Base-by-base conservation (phyloP, 441 rosid genomes). In the Rhodomyrtus psidioides region DNA sequence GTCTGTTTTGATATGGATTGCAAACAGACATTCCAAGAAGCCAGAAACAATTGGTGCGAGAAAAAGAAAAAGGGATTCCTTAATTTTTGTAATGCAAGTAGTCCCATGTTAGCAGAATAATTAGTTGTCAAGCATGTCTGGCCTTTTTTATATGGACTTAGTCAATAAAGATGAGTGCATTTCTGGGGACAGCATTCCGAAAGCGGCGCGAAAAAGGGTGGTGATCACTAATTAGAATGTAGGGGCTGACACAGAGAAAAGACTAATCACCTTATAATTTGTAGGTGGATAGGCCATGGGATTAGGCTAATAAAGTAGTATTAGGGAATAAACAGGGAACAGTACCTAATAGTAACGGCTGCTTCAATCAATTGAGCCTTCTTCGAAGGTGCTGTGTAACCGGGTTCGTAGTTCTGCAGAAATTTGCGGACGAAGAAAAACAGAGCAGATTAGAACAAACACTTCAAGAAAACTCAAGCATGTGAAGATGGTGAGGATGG, bases 331-430 rank as follows among this genome's bases (percentile, higher is more conserved):
- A 62, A 30, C 21, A 2, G 56, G 46, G 46, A 74, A 7, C 58
- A n/a, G 49, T 89, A 95, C 98, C 98, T 91, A 34, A 90, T 90
- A 13, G 94, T 91, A 86, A 89, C 89, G 60, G 89, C 89, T 30
- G 82, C 88, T 55, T 95, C 96, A 5, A 91, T 86, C 49, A 89
- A 56, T 88, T 75, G 91, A 81, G 90, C 85, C 93, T 93, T 94
- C 89, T 92, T 94, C 53, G 93, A 88, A 83, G 94, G 84, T 82
- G 92, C 95, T 53, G 93, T 91, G 84, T 93, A 96, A 83, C 95
- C 95, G 53, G 93, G 94, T 89, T 91, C 93, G 83, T 92, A 93
- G 51, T 89, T 91, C 95, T 93, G 93, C 65, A 13, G 16, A 19
- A 28, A 19, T 39, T 81, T 27, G 42, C 62, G 23, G 23, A 17